A percentile compares a stretch with the other conserved stretches of the same genome.
Conservation (phyloP, 2,329 filamentous ascomycete species). For the Mollisia scopiformis region DNA sequence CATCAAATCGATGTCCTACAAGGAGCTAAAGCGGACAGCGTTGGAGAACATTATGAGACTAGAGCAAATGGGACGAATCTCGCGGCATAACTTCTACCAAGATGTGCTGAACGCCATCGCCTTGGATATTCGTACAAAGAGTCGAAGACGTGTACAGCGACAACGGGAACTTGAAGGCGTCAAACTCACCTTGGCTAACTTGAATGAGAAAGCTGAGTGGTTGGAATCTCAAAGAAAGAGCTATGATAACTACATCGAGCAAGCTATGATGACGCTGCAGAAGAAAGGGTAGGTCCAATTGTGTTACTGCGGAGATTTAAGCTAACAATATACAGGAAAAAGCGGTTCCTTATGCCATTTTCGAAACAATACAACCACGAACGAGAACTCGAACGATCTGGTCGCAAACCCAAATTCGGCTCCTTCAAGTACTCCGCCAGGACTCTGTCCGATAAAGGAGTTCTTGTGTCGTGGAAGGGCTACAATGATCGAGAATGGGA, state of each 20-base stretch:
- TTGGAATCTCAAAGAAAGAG: constrained; percentile 94
- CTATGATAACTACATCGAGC: constrained; percentile 99
- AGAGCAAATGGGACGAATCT: constrained; percentile 86
- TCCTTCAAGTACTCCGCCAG: constrained; percentile 96
- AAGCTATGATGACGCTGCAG: constrained; percentile 95
- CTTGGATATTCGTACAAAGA: constrained; percentile 95
- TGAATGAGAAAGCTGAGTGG: constrained; percentile 87
- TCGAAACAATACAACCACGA: constrained; percentile 99
- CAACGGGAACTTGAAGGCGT: constrained; percentile 89
- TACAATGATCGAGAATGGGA: constrained; percentile 84
- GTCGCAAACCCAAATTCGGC: constrained; percentile 94
- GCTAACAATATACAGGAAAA: constrained; percentile 61
- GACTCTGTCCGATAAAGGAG: constrained; percentile 88
- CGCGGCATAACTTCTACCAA: constrained; percentile 87
- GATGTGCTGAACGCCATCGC: constrained; percentile 98
- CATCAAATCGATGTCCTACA: constrained; percentile 86
- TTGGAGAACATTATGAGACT: constrained; percentile 92
- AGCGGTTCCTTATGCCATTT: constrained; percentile 92
- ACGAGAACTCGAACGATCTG: constrained; percentile 88
- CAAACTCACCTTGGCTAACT: constrained; percentile 71
- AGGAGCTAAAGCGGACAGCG: constrained; percentile 88
- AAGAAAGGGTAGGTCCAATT: constrained; percentile 75
- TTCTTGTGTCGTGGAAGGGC: constrained; percentile 88
- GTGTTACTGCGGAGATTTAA: background rate
- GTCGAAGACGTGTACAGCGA: constrained; percentile 86